Evolutionary conservation across 768 basidiomycete species (phyloP), one percentile per base, ranked within the genome.

Genomic region (Pleurotus tuber-regium): DNA sequence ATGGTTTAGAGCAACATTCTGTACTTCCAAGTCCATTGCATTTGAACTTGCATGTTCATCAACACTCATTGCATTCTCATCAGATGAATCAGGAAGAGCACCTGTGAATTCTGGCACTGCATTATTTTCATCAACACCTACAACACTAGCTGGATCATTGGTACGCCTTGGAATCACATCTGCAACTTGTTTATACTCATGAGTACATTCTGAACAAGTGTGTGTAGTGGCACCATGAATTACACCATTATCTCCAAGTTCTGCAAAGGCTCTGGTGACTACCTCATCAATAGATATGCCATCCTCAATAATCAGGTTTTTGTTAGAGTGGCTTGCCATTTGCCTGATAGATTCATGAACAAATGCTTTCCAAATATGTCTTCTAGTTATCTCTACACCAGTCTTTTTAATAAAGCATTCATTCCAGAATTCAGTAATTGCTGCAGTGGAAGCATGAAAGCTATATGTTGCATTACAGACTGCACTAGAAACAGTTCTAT

Each of bases 321-420:
- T 39, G 28, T 54, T 29, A 19, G 44, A 38, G 11, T 25, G 23
- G n/a, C 38, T 25, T 18, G 59, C 57, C 50, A 60, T 47, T 16
- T 42, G 26, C 4, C 57, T 29, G 8, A 62, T 49, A 26, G 61
- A 58, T 48, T 62, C 57, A 19, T 60, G 47, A 31, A 62, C 52
- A 60, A 60, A 62, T 11, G 57, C 51, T 36, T 54, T 44, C 61
- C 59, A 62, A 3, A 60, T 40, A 14, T 62, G 57, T 19, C 42
- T 16, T 16, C 35, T 28, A 21, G 55, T 50, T 16, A 60, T 9
- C n/a, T 35, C 43, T 21, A 19, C 30, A n/a, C 25, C 25, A 46
- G 40, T 43, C 16, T 28, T 4, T 36, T 43, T 26, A 28, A 33
- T 36, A 51, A 51, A 59, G 14, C 28, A 49, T 24, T 54, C 19